These are phyloP conservation scores for Fraxinus americana DNA, from an alignment of 257 asterid species.

Conservation along the genomic window DNA sequence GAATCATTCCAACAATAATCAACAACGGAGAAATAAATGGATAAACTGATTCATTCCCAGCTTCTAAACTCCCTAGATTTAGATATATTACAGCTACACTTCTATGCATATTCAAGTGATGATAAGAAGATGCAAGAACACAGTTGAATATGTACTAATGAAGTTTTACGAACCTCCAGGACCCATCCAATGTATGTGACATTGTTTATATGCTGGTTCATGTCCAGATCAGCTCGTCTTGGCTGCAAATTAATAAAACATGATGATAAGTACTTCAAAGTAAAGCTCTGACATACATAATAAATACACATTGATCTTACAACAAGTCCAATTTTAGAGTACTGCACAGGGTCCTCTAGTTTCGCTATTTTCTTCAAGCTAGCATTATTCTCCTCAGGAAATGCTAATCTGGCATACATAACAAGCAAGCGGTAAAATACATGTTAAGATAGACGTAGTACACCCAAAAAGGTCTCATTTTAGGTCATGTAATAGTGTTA, in stretches of 20 bases:
- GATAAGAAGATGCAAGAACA: slow-evolving; percentile 1
- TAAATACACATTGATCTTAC: slow-evolving; percentile 40
- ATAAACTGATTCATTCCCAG: not conserved
- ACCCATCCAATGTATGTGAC: slow-evolving; percentile 97
- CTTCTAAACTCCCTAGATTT: not conserved
- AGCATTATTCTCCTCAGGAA: slow-evolving; percentile 87
- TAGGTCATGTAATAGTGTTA: too few relatives aligned
- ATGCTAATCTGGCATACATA: slow-evolving; percentile 63
- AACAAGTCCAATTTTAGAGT: slow-evolving; percentile 70
- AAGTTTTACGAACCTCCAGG: slow-evolving; percentile 68
- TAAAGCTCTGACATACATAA: not conserved
- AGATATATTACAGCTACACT: not conserved
- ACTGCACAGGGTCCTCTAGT: slow-evolving; percentile 60
- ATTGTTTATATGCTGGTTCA: slow-evolving; percentile 93
- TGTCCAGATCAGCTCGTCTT: slow-evolving; percentile 88
- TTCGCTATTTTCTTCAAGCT: slow-evolving; percentile 70
- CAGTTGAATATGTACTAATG: slow-evolving; percentile 15
- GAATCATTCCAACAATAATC: not conserved
- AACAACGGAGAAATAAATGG: not conserved
- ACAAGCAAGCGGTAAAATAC: not conserved
- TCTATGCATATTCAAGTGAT: not conserved
- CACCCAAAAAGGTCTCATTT: too few relatives aligned
- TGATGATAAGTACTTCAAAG: slow-evolving; percentile 3
- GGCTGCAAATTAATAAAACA: slow-evolving; percentile 54
- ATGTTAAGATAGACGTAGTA: too few relatives aligned